phyloP scores from a whole-genome alignment of 805 yeast genomes.

The Schwanniomyces pseudopolymorphus region DNA sequence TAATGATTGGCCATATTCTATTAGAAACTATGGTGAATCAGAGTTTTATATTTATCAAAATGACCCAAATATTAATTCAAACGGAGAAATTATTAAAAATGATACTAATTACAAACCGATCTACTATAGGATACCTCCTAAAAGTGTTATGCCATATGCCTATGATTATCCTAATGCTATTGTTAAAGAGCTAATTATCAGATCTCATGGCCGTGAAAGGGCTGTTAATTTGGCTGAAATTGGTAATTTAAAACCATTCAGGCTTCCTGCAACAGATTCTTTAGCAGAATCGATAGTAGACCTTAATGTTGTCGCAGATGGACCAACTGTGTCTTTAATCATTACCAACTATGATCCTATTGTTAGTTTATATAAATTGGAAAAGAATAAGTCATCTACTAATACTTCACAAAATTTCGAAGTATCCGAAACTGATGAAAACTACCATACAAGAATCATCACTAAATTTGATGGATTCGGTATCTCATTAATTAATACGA shows the following conservation, averaged over 20 bases:
- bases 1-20: constrained; percentile 87
- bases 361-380: constrained; percentile 68
- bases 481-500: constrained; percentile 72
- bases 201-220: constrained; percentile 72
- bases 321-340: constrained; percentile 86
- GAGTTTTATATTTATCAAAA: constrained; percentile 86
- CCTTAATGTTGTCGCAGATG: constrained; percentile 92
- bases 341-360: constrained; percentile 81
- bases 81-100: constrained; percentile 50
- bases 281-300: constrained; percentile 61
- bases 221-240: constrained; percentile 87
- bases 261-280: constrained; percentile 52
- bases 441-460: constrained; percentile 51
- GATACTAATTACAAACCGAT: constrained; percentile 71
- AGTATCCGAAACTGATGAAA: constrained; percentile 52
- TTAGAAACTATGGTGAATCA: constrained; percentile 84
- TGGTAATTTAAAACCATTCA: constrained; percentile 86
- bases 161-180: constrained; percentile 96
- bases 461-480: constrained; percentile 84
- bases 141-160: constrained; percentile 95
- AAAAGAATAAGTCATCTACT: constrained; percentile 23
- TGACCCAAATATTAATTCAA: constrained; percentile 69
- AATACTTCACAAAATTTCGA: constrained; percentile 51
- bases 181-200: constrained; percentile 73
- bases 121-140: constrained; percentile 78